Conservation (phyloP, 495 filamentous ascomycete species). For the Penicillium chermesinum region DNA sequence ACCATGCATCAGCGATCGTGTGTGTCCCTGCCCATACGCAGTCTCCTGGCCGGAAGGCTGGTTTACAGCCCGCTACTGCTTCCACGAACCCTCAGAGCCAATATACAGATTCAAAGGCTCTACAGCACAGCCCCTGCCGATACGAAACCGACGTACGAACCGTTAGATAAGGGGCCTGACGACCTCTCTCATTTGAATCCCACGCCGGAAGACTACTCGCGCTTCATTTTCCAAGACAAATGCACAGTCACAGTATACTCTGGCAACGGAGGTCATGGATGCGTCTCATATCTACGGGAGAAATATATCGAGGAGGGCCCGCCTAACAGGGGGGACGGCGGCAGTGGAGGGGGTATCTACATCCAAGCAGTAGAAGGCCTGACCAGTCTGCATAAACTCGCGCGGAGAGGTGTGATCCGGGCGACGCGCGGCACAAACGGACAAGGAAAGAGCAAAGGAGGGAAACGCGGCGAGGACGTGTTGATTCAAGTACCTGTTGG, state of each 20-base stretch:
- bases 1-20: constrained; percentile 25
- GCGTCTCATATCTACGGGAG: constrained; percentile 87
- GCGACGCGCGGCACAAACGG: constrained; percentile 80
- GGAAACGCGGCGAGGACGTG: constrained; percentile 78
- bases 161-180: constrained; percentile 22
- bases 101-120: constrained; percentile 25
- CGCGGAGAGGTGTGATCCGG: constrained; percentile 66
- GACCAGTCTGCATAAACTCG: constrained; percentile 88
- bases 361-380: constrained; percentile 89
- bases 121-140: constrained; percentile 28
- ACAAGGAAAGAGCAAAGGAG: constrained; percentile 74
- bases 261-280: constrained; percentile 82
- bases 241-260: constrained; percentile 70
- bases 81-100: constrained; percentile 24
- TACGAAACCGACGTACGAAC: constrained; percentile 8
- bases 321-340: constrained; percentile 96
- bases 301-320: constrained; percentile 82
- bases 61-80: constrained; percentile 20
- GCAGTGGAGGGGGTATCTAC: constrained; percentile 84
- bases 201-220: constrained; percentile 71
- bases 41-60: constrained; percentile 4
- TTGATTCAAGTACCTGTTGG: constrained; percentile 88
- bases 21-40: constrained; percentile 15
- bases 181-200: constrained; percentile 65
- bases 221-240: constrained; percentile 79